Percentiles rank a stretch among this genome's conserved stretches.
Evolutionary conservation across 2,329 filamentous ascomycete genomes (phyloP).

Genomic region (Gaeumannomyces sp.): DNA sequence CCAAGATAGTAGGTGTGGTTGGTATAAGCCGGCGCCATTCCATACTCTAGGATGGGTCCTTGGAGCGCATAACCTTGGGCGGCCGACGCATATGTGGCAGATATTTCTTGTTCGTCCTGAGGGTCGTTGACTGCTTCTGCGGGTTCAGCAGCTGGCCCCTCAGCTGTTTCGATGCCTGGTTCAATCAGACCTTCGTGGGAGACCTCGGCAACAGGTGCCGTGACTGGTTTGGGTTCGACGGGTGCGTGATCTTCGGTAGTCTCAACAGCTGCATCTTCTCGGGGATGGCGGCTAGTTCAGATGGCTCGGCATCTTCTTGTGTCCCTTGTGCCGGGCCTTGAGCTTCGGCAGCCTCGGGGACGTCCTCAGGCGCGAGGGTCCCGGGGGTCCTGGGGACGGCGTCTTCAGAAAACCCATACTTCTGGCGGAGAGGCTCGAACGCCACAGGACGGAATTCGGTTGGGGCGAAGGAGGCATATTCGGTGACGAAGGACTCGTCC

Average conservation of each 20-base stretch:
- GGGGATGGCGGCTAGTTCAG: not conserved
- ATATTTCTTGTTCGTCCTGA: not conserved
- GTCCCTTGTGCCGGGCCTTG: not conserved
- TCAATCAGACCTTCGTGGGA: not conserved
- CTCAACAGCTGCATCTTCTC: not conserved
- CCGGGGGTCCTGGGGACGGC: no score
- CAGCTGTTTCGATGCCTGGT: not conserved
- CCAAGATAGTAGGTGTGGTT: no score
- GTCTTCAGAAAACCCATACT: not conserved
- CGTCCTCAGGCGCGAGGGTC: not conserved
- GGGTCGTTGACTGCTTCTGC: not conserved
- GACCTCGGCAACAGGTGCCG: not conserved
- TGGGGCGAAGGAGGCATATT: not conserved
- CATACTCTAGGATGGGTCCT: not conserved
- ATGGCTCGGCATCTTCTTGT: not conserved
- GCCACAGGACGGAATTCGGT: not conserved
- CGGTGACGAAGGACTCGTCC: not conserved
- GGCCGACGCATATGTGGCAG: not conserved
- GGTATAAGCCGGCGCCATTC: not conserved
- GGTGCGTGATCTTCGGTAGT: not conserved
- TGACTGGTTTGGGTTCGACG: not conserved
- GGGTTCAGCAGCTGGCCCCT: not conserved
- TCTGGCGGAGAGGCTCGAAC: not conserved
- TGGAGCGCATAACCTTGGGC: not conserved
- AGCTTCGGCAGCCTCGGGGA: not conserved